Base-by-base conservation (phyloP, 1,139 yeast genomes). In the Arxiozyma telluris region DNA sequence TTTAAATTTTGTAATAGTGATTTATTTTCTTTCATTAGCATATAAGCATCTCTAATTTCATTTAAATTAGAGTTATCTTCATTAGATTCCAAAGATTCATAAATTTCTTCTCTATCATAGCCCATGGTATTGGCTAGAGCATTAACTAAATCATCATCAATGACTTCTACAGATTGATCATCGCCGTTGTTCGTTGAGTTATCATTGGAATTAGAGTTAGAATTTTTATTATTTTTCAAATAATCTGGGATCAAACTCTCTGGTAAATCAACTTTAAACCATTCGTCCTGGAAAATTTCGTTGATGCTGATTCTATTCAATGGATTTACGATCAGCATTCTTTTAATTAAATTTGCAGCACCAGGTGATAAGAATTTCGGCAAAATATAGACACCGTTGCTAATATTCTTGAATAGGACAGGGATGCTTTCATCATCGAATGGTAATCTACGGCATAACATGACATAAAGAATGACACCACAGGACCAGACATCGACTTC, bases 401-500 rank as follows among this genome's bases (percentile, higher is more conserved):
- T 83, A 66, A 93, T 94, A 69, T 93, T 91, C 70, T 91, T 91
- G 76, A 94, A 93, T 59, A 93, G 76, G 1, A 95, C 96, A 5
- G 99, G 99, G 55, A 93, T 93, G 67, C 91, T 88, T 65, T 93
- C 98, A 69, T 93, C 98, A 71, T 93, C 98, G 71, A 94, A 94
- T 15, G 99, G 99, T 61, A 94, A 78, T 66, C 98, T 79, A 43
- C 99, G 98, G 73, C 98, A 93, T 54, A 93, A 78, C 96, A 93
- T 90, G 50, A 94, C 98, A 64, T 91, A 93, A 57, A 93, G 76
- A 54, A 94, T 93, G 50, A 94, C 98, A 63, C 99, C 98, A 63
- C 96, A 87, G 0, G 96, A 87, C 99, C 99, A 94, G 53, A 94
- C 98, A 70, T 94, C 98, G 51, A 93, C 98, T 72, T 93, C 98